A percentile compares a stretch with the other conserved stretches of the same genome.
Evolutionary conservation across 306 rosid species (phyloP).

Genomic region (Dryas octopetala): DNA sequence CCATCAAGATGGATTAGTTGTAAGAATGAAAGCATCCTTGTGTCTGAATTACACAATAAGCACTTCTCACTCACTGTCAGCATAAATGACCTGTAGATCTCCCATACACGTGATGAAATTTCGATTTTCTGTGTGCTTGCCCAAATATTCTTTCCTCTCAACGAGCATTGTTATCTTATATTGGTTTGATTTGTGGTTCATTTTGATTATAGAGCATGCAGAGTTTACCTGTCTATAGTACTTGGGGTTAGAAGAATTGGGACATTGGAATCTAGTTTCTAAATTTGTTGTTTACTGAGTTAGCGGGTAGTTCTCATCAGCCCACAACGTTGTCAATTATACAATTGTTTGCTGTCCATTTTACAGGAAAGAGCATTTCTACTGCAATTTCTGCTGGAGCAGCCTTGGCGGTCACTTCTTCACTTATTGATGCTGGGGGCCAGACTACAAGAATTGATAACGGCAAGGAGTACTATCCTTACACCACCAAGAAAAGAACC

Average conservation of each 20-base stretch:
- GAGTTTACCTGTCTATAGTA: neutral
- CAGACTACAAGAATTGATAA: constrained; percentile 70
- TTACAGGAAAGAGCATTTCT: constrained; percentile 76
- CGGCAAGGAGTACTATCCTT: constrained; percentile 89
- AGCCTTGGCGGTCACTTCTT: constrained; percentile 81
- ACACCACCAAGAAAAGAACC: constrained; percentile 86
- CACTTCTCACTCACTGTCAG: neutral
- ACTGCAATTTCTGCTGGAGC: constrained; percentile 90
- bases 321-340: neutral
- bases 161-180: neutral
- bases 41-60: neutral
- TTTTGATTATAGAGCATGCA: neutral
- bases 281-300: neutral
- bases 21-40: neutral
- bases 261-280: neutral
- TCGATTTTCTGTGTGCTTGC: neutral
- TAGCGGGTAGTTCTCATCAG: neutral
- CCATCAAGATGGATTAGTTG: constrained; percentile 5
- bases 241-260: neutral
- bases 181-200: neutral
- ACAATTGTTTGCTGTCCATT: constrained; percentile 25
- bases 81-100: neutral
- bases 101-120: neutral
- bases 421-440: constrained; percentile 70
- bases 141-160: neutral